These are phyloP conservation scores for Dryas octopetala DNA, from an alignment of 306 rosid species.

Conservation along the genomic window DNA sequence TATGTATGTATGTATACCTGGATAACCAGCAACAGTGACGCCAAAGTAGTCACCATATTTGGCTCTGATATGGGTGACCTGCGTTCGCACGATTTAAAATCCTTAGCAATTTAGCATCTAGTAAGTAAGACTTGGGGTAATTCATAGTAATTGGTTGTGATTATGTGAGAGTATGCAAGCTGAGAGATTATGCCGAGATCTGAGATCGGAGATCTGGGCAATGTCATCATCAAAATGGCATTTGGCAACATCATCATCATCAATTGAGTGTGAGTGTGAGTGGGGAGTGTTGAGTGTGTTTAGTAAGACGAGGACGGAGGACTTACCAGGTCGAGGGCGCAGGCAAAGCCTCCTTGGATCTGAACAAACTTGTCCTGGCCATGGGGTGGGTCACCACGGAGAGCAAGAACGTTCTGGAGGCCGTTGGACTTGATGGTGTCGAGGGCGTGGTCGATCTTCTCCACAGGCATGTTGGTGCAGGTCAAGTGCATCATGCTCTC, in stretches of 20 bases:
- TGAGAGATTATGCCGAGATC: too few species aligned
- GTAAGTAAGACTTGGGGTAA: too few species aligned
- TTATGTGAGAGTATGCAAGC: too few species aligned
- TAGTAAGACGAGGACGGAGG: too few species aligned
- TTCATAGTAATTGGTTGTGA: too few species aligned
- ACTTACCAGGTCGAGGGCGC: constrained; percentile 81
- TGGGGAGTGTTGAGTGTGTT: too few species aligned
- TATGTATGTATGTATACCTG: constrained; percentile 49
- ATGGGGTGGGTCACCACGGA: constrained; percentile 95
- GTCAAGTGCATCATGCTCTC: constrained; percentile 98
- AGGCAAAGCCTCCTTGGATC: constrained; percentile 89
- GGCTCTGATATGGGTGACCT: constrained; percentile 83
- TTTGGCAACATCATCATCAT: too few species aligned
- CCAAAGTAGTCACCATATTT: constrained; percentile 91
- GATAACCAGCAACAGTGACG: constrained; percentile 95
- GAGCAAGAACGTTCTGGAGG: constrained; percentile 94
- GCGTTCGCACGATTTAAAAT: background rate
- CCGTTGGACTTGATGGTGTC: constrained; percentile 81
- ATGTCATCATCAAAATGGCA: too few species aligned
- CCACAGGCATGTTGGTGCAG: constrained; percentile 96
- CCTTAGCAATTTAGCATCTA: too few species aligned
- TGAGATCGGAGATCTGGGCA: too few species aligned
- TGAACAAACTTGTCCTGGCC: constrained; percentile 96
- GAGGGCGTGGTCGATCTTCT: constrained; percentile 89
- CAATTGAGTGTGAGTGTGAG: too few species aligned